Evolutionary conservation across 805 yeast genomes (phyloP).

Genomic region (Candida peoriensis): DNA sequence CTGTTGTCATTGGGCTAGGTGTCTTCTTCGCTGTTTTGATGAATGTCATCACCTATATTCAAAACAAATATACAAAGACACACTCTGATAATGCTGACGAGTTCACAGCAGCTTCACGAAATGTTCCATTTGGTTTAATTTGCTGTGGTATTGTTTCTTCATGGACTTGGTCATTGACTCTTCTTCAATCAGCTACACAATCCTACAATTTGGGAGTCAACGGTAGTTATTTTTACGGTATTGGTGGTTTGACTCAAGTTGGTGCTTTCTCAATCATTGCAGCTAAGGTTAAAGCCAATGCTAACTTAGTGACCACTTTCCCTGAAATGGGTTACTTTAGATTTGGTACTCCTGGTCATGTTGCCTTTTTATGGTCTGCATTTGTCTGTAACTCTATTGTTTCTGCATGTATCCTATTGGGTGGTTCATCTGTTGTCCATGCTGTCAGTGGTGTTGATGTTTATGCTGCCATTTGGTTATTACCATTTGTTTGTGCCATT

Average conservation of each 20-base stretch:
- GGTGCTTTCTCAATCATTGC: conserved; percentile 32
- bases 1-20: conserved; percentile 72
- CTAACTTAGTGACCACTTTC: conserved; percentile 34
- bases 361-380: conserved; percentile 34
- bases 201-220: conserved; percentile 28
- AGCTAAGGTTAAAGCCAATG: conserved; percentile 31
- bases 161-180: conserved; percentile 33
- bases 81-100: conserved; percentile 30
- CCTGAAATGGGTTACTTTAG: conserved; percentile 37
- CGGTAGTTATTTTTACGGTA: conserved; percentile 27
- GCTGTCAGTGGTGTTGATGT: conserved; percentile 39
- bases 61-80: conserved; percentile 29
- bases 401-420: conserved; percentile 37
- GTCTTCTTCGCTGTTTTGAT: conserved; percentile 40
- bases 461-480: conserved; percentile 41
- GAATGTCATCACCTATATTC: conserved; percentile 33
- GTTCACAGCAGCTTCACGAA: conserved; percentile 41
- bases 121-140: conserved; percentile 37
- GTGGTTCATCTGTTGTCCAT: conserved; percentile 39
- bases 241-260: conserved; percentile 22
- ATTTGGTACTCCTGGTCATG: conserved; percentile 36
- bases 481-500: conserved; percentile 44
- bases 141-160: conserved; percentile 39
- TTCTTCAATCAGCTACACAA: conserved; percentile 26
- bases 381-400: conserved; percentile 36